These are phyloP conservation scores for Strigomonas oncopelti DNA, from an alignment of 208 protist genomes.

Conservation along the genomic window DNA sequence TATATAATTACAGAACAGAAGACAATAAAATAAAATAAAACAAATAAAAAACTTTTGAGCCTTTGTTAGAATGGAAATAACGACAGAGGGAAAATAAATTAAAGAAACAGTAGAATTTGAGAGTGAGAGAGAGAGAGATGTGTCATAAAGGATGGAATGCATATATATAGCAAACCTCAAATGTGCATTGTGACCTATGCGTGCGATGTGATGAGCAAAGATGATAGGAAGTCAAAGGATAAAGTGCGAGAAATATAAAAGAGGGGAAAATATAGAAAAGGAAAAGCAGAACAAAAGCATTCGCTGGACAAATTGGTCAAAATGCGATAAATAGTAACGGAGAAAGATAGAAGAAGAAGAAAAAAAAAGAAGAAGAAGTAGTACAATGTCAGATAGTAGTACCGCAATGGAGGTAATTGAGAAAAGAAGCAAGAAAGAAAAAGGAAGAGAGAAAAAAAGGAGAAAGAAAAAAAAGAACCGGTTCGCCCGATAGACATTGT, in stretches of 20 bases:
- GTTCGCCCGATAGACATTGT: neutral
- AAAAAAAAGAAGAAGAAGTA: conserved; percentile 7
- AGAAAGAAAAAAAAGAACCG: conserved; percentile 13
- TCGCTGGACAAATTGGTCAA: neutral
- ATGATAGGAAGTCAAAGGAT: neutral
- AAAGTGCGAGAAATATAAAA: conserved; percentile 9
- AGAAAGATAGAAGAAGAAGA: neutral
- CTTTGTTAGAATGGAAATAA: neutral
- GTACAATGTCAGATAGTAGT: conserved; percentile 16
- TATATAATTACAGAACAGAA: conserved; percentile 5
- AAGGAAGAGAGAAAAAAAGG: conserved; percentile 7
- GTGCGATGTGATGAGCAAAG: neutral
- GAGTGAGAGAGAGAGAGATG: conserved; percentile 12
- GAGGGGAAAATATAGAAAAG: neutral
- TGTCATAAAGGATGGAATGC: neutral
- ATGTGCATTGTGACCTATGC: no score
- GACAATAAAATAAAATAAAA: neutral
- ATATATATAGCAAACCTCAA: conserved; percentile 11
- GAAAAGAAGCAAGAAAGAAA: conserved; percentile 9
- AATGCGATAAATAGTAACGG: neutral
- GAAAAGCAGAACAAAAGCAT: conserved; percentile 3
- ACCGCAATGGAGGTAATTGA: conserved; percentile 5
- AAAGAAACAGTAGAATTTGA: neutral
- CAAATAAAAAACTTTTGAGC: neutral
- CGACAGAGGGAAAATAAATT: neutral